Base-by-base conservation (phyloP, 1,284 basidiomycete species). In the Cutaneotrichosporon arboriforme region DNA sequence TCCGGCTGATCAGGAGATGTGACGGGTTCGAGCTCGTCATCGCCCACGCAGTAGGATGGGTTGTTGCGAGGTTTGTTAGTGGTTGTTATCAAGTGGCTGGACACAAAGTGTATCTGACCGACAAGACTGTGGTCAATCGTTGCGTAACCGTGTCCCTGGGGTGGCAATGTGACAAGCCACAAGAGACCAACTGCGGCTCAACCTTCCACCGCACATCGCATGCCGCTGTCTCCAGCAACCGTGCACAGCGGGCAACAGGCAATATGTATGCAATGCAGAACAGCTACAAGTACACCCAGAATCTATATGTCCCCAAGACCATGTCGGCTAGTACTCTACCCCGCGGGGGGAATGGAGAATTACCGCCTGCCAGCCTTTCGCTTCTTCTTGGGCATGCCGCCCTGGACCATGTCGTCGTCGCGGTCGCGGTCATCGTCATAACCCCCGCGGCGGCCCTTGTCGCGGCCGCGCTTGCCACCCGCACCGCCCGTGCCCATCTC, bases 401-500 rank as follows among this genome's bases (percentile, higher is more conserved):
- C 66, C 55, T 69, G 64, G 36, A 70, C 56, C 84, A 87, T 81
- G 89, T 93, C 90, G 68, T 94, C 90, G 63, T 92, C 90, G 57
- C 88, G 78, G 73, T 91, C 90, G 64, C 81, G 80, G 57, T 88
- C 84, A 66, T 90, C 89, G 57, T 76, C 77, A 62, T 79, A 78
- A 51, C 84, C 86, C 55, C 79, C 77, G n/a, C 80, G 80, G 52
- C 78, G 77, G 21, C 79, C 78, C 68, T 54, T 79, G 67, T 80
- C 81, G 36, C 65, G 72, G 69, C 50, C 78, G 77, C 70, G 84
- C 80, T 68, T 87, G 81, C 72, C 74, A 49, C 73, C 71, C 4
- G 58, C 57, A 36, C 75, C 73, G 40, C 68, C 71, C n/a, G 64
- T 70, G 42, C 73, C 69, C 47, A 54, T 59, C 61, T 80, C 79